Base-by-base conservation (phyloP, 805 yeast genomes). In the Kazachstania psychrophila region DNA sequence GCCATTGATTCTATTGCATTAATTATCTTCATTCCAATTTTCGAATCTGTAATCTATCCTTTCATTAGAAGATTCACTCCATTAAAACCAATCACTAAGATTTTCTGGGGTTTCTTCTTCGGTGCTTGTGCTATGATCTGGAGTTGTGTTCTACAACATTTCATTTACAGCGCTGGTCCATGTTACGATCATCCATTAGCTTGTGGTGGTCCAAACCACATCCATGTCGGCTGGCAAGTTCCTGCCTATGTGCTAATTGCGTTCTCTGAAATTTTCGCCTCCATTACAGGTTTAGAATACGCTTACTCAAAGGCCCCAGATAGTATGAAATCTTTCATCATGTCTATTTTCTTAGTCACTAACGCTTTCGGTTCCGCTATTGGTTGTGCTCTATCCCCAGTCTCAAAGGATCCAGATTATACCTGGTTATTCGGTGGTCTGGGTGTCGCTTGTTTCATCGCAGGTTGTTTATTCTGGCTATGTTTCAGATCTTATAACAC, bases 261-360 rank as follows among this genome's bases (percentile, higher is more conserved):
- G 10, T 55, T 79, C 37, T 74, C 87, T 13, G 94, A 83, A 60
- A 81, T 82, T 46, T 72, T 83, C 48, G 87, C 88, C 23, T 78
- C 83, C 36, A 73, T 81, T 49, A 81, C 92, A 16, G 92, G 89
- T 49, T 71, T 79, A 48, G 92, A 83, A 63, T 81, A 79, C 54
- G 94, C 94, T 14, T 83, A 79, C 63, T 76, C 87, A 19, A 79
- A 82, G 64, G 89, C 92, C 5, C 92, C 92, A 28, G 69, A 68
- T 7, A 62, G 70, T 28, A 62, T 64, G 67, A 66, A 62, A 42
- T 60, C 66, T 14, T 56, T 65, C 28, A 61, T 62, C 32, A 64
- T 65, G 69, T 68, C 79, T 12, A 45, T 66, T 35, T 81, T 77
- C 66, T 66, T 83, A 51, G 62, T 82, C 39, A 79, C 82, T 28